Evolutionary conservation across 306 rosid species (phyloP).

Genomic region (Quercus cerris): DNA sequence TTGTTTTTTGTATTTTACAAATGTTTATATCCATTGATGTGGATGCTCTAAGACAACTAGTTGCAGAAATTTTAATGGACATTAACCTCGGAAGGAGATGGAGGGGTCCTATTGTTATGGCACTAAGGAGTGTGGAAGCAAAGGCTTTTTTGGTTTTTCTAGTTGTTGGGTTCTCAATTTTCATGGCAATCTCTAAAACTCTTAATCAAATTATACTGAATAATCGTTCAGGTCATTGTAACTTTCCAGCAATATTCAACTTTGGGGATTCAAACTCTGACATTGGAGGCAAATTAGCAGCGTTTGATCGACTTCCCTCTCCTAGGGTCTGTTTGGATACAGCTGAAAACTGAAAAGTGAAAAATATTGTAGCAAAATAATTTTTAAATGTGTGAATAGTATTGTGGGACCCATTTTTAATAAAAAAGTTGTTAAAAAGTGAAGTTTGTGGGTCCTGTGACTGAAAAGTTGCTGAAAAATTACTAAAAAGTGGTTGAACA

Average conservation of each 20-base stretch:
- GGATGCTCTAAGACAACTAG: background rate
- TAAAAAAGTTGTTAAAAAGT: too few relatives aligned
- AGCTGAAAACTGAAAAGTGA: too few relatives aligned
- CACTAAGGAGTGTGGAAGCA: background rate
- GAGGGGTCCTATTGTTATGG: background rate
- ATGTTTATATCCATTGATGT: too few relatives aligned
- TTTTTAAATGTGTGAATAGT: too few relatives aligned
- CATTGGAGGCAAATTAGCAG: conserved; percentile 23
- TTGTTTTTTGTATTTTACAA: too few relatives aligned
- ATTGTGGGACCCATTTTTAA: too few relatives aligned
- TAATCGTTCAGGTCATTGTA: background rate
- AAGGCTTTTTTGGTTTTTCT: background rate
- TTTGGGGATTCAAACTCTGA: conserved; percentile 29
- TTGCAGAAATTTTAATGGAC: background rate
- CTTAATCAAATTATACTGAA: background rate
- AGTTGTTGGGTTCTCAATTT: background rate
- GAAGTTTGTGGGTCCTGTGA: too few relatives aligned
- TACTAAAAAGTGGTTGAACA: too few relatives aligned
- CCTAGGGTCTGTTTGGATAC: background rate
- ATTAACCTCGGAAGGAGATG: conserved; percentile 7
- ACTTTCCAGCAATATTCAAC: conserved; percentile 27
- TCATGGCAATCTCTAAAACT: background rate
- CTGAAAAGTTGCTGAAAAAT: too few relatives aligned
- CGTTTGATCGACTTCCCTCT: conserved; percentile 10
- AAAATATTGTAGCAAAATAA: too few relatives aligned